These are phyloP conservation scores for Xylaria sp. DNA, from an alignment of 2,329 filamentous ascomycete species.

Conservation along the genomic window DNA sequence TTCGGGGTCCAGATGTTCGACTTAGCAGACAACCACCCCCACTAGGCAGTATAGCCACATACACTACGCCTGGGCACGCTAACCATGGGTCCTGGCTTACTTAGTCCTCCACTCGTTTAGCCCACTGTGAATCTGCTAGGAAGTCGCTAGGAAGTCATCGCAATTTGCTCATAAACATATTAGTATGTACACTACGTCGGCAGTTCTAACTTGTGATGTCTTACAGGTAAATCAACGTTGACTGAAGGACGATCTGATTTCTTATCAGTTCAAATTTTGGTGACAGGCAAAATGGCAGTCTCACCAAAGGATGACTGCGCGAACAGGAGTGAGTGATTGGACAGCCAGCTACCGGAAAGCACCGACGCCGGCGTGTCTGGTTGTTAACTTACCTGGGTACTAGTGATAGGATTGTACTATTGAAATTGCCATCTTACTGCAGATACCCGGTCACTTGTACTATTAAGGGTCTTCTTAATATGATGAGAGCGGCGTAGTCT, in stretches of 20 bases:
- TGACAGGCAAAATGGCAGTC: not conserved
- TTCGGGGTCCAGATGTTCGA: constrained; percentile 8
- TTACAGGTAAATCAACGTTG: not conserved
- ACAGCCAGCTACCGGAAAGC: not conserved
- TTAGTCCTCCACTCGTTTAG: not conserved
- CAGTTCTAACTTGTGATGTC: not conserved
- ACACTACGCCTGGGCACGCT: not conserved
- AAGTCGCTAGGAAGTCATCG: not conserved
- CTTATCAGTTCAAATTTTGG: not conserved
- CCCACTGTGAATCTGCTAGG: not conserved
- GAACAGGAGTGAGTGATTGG: not conserved
- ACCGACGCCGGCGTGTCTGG: not conserved
- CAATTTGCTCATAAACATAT: not conserved
- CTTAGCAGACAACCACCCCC: constrained; percentile 5
- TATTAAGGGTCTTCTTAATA: too few species aligned
- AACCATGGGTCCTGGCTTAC: not conserved
- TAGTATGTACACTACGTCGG: not conserved
- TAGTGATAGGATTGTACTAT: not conserved
- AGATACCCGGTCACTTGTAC: too few species aligned
- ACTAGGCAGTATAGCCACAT: too few species aligned
- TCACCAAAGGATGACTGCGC: not conserved
- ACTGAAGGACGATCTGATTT: too few species aligned
- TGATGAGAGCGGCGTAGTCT: too few species aligned
- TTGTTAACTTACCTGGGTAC: too few species aligned
- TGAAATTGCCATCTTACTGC: not conserved